A percentile compares a stretch with the other conserved stretches of the same genome.
phyloP scores from a whole-genome alignment of 169 alveolate species.

The Cryptosporidium xiaoi region DNA sequence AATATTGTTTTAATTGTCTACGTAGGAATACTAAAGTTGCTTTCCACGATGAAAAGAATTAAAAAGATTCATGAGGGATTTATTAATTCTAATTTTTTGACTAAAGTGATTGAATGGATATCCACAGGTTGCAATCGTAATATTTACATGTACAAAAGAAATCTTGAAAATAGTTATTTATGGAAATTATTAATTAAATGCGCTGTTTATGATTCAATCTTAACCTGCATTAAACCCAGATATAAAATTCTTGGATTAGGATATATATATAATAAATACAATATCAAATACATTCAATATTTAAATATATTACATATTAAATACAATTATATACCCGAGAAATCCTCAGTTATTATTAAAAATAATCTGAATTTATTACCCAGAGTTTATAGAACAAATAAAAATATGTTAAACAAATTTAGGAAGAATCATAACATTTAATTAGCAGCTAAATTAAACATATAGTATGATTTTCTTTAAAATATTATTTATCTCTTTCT shows the following conservation, averaged over 20 bases:
- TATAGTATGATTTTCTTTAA: neutral
- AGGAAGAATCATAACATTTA: slow-evolving; percentile 12
- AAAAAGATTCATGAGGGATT: slow-evolving; percentile 65
- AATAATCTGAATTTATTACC: slow-evolving; percentile 11
- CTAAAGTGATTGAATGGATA: slow-evolving; percentile 56
- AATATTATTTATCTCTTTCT: slow-evolving; percentile 20
- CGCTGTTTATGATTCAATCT: slow-evolving; percentile 49
- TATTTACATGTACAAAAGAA: slow-evolving; percentile 29
- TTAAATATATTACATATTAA: slow-evolving; percentile 16
- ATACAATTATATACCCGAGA: slow-evolving; percentile 3
- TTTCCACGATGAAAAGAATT: slow-evolving; percentile 48
- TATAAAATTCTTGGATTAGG: slow-evolving; percentile 26
- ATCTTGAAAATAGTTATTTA: slow-evolving; percentile 6
- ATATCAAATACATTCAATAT: neutral
- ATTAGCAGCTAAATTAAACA: too few species aligned
- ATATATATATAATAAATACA: slow-evolving; percentile 2
- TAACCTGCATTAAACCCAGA: slow-evolving; percentile 35
- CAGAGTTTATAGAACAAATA: slow-evolving; percentile 41
- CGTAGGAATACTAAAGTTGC: slow-evolving; percentile 14
- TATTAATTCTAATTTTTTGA: slow-evolving; percentile 49
- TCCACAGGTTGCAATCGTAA: slow-evolving; percentile 17
- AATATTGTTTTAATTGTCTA: slow-evolving; percentile 36
- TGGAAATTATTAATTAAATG: slow-evolving; percentile 33
- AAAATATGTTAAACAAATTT: neutral
- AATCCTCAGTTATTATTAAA: slow-evolving; percentile 3